Base-by-base conservation (phyloP, 2,329 filamentous ascomycete species). In the Claviceps maximensis region DNA sequence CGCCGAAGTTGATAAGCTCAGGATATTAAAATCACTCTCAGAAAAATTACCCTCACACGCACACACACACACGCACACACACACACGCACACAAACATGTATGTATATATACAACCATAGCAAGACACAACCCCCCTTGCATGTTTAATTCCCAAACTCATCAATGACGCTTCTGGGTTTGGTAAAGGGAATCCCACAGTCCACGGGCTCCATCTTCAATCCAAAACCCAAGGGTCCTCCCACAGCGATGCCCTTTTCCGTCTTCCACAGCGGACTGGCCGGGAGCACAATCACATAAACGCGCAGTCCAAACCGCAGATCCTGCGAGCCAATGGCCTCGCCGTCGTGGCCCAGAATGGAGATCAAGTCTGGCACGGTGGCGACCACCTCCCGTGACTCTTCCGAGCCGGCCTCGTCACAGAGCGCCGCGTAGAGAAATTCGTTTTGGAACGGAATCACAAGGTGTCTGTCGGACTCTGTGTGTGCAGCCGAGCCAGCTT, bases 221-320 rank as follows among this genome's bases (percentile, higher is more conserved):
- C 64, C 65, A 49, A 69, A 69, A 0, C 63, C 65, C n/a, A 63
- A 59, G 0, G 67, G 67, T 0, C 67, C 67, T 1, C 67, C 67
- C 1, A 68, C 58, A 23, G 63, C 62, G 52, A 69, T 61, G 0
- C 63, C 69, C 50, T 60, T 59, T 3, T 65, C 63, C 1, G 64
- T 69, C 58, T 65, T 75, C 76, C 76, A 79, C 12, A 76, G 57
- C 0, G 74, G 73, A 54, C 75, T 73, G 1, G 73, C 71, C 2
- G 74, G 67, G 33, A 79, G 63, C 0, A 68, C 75, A 54, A 79
- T 72, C 0, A 79, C 75, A 33, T 62, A 72, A 0, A 78, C 75
- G 4, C 69, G 65, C 2, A 78, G 57, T 0, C 76, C 76, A 52
- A 78, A 79, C 10, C 75, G 67, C 31, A 76, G 62, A 25, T 78